phyloP scores from a whole-genome alignment of 2,329 filamentous ascomycete species.

The Cladophialophora yegresii region DNA sequence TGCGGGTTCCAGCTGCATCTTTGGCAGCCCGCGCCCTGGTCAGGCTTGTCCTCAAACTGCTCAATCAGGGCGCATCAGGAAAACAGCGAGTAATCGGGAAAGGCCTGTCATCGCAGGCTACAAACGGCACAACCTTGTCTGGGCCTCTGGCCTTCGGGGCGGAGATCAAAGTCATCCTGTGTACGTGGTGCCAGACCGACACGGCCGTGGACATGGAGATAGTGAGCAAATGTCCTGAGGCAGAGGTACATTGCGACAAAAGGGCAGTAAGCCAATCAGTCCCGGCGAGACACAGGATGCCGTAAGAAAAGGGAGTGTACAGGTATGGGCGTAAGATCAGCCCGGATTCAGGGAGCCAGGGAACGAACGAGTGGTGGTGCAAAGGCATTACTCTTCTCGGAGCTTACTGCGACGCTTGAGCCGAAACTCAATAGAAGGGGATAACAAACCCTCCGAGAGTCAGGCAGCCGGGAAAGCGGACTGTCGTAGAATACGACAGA shows the following conservation, averaged over 20 bases:
- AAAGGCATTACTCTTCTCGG: conserved; percentile 12
- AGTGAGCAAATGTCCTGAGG: not conserved
- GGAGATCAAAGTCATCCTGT: not conserved
- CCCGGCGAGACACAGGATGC: conserved; percentile 10
- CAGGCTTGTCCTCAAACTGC: conserved; percentile 4
- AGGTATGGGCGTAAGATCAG: conserved; percentile 12
- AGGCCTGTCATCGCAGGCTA: not conserved
- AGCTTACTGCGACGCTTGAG: conserved; percentile 10
- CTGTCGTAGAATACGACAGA: no score
- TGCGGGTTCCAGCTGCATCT: not conserved
- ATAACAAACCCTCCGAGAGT: conserved; percentile 21
- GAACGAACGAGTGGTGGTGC: not conserved
- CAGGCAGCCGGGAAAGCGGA: conserved; percentile 15
- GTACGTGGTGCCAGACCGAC: conserved; percentile 1
- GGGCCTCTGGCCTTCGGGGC: not conserved
- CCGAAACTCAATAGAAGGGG: conserved; percentile 2
- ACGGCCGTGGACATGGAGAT: conserved; percentile 1
- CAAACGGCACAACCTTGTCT: not conserved
- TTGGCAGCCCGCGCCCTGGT: not conserved
- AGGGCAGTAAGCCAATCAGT: not conserved
- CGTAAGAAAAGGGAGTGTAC: conserved; percentile 17
- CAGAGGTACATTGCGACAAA: not conserved
- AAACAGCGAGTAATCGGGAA: conserved; percentile 3
- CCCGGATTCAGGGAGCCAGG: not conserved
- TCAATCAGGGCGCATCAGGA: not conserved